Conservation (phyloP, 2,329 filamentous ascomycete genomes). For the Calycina herbarum region DNA sequence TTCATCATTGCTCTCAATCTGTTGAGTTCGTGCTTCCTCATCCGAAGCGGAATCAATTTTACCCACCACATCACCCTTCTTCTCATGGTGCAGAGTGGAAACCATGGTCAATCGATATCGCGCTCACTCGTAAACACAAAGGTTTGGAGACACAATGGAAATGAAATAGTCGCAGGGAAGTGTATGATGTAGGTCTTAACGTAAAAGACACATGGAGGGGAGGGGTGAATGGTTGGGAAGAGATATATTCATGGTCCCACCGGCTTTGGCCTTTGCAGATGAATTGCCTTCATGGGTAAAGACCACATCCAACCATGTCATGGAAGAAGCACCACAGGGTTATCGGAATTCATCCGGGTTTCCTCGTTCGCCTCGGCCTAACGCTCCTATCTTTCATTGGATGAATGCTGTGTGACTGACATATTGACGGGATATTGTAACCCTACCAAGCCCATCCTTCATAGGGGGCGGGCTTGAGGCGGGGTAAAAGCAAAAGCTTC, state of each 20-base stretch:
- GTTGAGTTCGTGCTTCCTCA: constrained; percentile 22
- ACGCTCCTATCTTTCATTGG: background rate
- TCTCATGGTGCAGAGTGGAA: background rate
- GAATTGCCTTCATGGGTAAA: background rate
- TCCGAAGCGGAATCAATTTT: constrained; percentile 28
- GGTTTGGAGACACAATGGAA: background rate
- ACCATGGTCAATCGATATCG: constrained; percentile 1
- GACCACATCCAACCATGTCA: background rate
- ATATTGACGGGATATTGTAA: background rate
- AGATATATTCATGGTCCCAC: background rate
- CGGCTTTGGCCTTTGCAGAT: background rate
- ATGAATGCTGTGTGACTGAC: background rate
- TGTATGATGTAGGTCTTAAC: no score
- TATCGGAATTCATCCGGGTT: background rate
- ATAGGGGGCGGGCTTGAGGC: background rate
- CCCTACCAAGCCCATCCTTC: background rate
- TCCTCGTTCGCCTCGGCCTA: background rate
- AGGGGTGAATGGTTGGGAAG: background rate
- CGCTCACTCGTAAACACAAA: background rate
- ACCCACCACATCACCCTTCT: constrained; percentile 19
- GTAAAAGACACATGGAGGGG: background rate
- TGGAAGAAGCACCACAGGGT: background rate
- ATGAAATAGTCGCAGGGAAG: background rate
- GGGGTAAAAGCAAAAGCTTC: constrained; percentile 3
- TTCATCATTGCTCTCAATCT: constrained; percentile 23